Conservation (phyloP, 805 yeast species). For the Metschnikowia drakensbergensis region DNA sequence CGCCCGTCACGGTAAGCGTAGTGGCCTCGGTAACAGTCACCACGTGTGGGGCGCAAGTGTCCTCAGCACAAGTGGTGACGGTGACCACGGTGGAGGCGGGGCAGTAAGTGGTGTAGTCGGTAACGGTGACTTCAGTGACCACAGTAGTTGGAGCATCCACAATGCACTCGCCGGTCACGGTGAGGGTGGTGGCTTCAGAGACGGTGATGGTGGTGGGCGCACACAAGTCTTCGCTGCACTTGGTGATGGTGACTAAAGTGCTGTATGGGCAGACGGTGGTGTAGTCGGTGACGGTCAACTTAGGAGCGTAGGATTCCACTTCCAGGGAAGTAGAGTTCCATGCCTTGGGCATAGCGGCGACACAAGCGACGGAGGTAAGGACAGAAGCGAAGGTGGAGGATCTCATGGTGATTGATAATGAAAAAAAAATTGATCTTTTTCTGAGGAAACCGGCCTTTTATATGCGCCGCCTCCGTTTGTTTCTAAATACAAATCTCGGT, state of each 20-base stretch:
- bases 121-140: slow-evolving; percentile 27
- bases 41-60: slow-evolving; percentile 23
- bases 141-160: slow-evolving; percentile 21
- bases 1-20: slow-evolving; percentile 33
- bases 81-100: slow-evolving; percentile 33
- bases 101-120: slow-evolving; percentile 38
- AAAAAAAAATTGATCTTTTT: neutral
- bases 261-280: slow-evolving; percentile 37
- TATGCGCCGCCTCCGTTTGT: neutral
- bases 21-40: slow-evolving; percentile 29
- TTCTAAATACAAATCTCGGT: neutral
- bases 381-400: slow-evolving; percentile 1
- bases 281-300: slow-evolving; percentile 34
- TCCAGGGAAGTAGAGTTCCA: slow-evolving; percentile 7
- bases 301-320: slow-evolving; percentile 23
- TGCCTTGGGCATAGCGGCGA: neutral
- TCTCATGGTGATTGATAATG: neutral
- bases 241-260: slow-evolving; percentile 33
- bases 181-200: slow-evolving; percentile 30
- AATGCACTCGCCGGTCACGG: slow-evolving; percentile 31
- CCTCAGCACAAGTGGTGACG: slow-evolving; percentile 30
- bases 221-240: slow-evolving; percentile 27
- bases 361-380: slow-evolving; percentile 1
- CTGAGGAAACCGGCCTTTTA: neutral
- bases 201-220: slow-evolving; percentile 26